A percentile compares a stretch with the other conserved stretches of the same genome.
These are phyloP conservation scores for Cordyceps farinosa DNA, from an alignment of 2,329 filamentous ascomycete genomes.

Conservation along the genomic window DNA sequence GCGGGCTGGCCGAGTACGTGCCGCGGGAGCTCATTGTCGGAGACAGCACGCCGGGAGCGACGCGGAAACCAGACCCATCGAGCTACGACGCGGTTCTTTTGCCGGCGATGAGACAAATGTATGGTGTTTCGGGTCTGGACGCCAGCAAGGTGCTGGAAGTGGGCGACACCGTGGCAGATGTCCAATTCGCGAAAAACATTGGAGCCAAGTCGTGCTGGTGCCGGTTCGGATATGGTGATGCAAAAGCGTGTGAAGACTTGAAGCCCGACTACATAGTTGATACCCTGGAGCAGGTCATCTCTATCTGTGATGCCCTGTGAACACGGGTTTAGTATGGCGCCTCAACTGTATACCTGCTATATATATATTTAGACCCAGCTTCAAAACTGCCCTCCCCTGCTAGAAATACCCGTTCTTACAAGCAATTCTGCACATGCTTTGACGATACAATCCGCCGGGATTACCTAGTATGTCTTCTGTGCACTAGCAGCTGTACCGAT, in stretches of 20 bases:
- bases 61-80: conserved; percentile 18
- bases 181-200: conserved; percentile 21
- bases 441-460: too few relatives aligned
- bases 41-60: conserved; percentile 20
- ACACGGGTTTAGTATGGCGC: background rate
- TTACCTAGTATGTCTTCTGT: too few relatives aligned
- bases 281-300: conserved; percentile 3
- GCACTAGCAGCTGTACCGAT: background rate
- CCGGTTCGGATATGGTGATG: conserved; percentile 8
- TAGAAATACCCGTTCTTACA: too few relatives aligned
- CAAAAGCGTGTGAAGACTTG: conserved; percentile 9
- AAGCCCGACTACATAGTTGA: conserved; percentile 5
- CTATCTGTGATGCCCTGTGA: background rate
- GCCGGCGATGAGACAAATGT: conserved; percentile 9
- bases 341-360: background rate
- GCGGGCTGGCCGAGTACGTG: conserved; percentile 10
- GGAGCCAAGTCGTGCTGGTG: conserved; percentile 20
- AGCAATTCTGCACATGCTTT: background rate
- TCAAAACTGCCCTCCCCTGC: too few relatives aligned
- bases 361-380: too few relatives aligned
- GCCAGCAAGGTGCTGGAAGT: conserved; percentile 18
- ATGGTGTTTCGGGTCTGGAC: background rate
- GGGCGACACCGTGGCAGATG: conserved; percentile 21
- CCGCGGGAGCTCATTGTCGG: conserved; percentile 19
- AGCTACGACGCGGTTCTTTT: conserved; percentile 19